Conservation (phyloP, 164 flowering plant species). For the Macadamia integrifolia region DNA sequence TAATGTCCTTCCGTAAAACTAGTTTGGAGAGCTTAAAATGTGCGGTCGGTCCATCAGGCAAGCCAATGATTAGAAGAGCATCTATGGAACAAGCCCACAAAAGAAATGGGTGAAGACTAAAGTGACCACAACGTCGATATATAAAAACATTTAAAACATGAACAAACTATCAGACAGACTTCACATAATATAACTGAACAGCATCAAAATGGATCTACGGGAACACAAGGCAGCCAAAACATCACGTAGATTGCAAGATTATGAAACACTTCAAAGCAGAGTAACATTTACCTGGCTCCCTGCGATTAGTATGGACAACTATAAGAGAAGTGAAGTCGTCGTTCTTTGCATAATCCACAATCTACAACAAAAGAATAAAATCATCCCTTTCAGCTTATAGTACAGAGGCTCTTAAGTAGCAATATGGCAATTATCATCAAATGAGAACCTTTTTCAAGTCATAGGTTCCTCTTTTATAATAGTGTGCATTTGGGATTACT, state of each 20-base stretch:
- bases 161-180: not conserved
- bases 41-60: slow-evolving; percentile 95
- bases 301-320: slow-evolving; percentile 86
- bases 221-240: not conserved
- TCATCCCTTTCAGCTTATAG: not conserved
- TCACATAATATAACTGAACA: not conserved
- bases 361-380: slow-evolving; percentile 34
- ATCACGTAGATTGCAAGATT: not conserved
- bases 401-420: not conserved
- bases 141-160: not conserved
- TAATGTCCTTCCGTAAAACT: slow-evolving; percentile 78
- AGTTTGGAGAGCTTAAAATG: slow-evolving; percentile 91
- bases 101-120: not conserved
- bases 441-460: slow-evolving; percentile 78
- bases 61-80: slow-evolving; percentile 69
- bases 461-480: slow-evolving; percentile 87
- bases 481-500: slow-evolving; percentile 87
- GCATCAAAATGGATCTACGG: not conserved
- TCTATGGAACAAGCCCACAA: slow-evolving; percentile 33
- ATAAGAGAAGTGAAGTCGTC: slow-evolving; percentile 78
- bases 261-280: not conserved
- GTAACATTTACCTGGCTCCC: slow-evolving; percentile 69
- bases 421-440: not conserved
- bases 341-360: slow-evolving; percentile 74
- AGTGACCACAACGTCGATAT: not conserved